Conservation (phyloP, 2,329 filamentous ascomycete genomes). For the Fusarium chaquense region DNA sequence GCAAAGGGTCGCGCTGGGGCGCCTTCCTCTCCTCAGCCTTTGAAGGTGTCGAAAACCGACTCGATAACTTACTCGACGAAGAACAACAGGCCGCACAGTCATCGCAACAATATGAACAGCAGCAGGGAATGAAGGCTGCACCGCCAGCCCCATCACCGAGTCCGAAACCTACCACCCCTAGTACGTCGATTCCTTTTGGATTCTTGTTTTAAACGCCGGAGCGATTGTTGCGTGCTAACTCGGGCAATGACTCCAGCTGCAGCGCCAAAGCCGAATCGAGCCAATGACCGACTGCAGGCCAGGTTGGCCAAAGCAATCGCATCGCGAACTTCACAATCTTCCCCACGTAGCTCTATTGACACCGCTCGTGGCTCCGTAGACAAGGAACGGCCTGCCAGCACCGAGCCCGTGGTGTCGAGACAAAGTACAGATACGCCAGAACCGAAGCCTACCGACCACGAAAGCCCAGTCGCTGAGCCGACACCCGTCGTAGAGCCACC, state of each 20-base stretch:
- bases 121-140: slow-evolving; percentile 37
- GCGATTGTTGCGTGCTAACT: slow-evolving; percentile 13
- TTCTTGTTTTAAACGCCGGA: background rate
- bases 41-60: slow-evolving; percentile 89
- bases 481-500: slow-evolving; percentile 2
- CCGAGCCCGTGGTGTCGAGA: slow-evolving; percentile 30
- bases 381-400: slow-evolving; percentile 36
- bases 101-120: slow-evolving; percentile 31
- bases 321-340: slow-evolving; percentile 66
- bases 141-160: slow-evolving; percentile 50
- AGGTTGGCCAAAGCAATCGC: slow-evolving; percentile 88
- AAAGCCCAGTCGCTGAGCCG: slow-evolving; percentile 8
- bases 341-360: slow-evolving; percentile 56
- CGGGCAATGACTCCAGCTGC: slow-evolving; percentile 52
- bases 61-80: slow-evolving; percentile 92
- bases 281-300: slow-evolving; percentile 89
- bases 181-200: slow-evolving; percentile 2
- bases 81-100: slow-evolving; percentile 53
- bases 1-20: slow-evolving; percentile 75
- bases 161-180: slow-evolving; percentile 35
- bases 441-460: slow-evolving; percentile 25
- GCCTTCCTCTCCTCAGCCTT: slow-evolving; percentile 90
- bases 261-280: slow-evolving; percentile 73
- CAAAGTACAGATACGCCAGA: slow-evolving; percentile 28
- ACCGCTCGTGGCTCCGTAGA: slow-evolving; percentile 50